Percentiles rank a stretch among this genome's conserved stretches.
These are phyloP conservation scores for Fusarium haematococcum DNA, from an alignment of 2,329 filamentous ascomycete genomes.

Conservation along the genomic window DNA sequence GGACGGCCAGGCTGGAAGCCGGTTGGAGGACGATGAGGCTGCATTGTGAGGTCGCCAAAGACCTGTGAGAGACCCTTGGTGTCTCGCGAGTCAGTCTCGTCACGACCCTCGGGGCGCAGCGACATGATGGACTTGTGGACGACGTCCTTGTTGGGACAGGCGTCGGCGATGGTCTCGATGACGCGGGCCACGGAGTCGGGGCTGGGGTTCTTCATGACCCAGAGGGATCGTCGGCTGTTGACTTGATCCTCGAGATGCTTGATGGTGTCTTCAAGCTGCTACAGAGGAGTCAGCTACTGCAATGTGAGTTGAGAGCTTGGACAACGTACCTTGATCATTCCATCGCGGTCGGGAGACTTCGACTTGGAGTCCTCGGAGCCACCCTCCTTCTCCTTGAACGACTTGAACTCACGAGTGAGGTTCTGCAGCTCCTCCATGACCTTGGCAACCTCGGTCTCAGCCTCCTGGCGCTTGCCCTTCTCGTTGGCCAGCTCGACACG, in stretches of 20 bases:
- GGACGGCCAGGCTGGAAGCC: constrained; percentile 43
- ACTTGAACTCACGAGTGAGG: constrained; percentile 46
- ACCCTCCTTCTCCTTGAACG: constrained; percentile 44
- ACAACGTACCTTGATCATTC: constrained; percentile 47
- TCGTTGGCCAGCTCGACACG: constrained; percentile 48
- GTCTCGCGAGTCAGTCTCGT: constrained; percentile 19
- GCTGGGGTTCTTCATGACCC: constrained; percentile 51
- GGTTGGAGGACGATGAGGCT: constrained; percentile 38
- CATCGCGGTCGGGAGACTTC: constrained; percentile 35
- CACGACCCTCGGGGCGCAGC: constrained; percentile 31
- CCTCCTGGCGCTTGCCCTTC: constrained; percentile 45
- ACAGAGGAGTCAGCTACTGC: not conserved
- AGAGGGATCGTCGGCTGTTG: constrained; percentile 51
- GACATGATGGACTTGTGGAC: constrained; percentile 46
- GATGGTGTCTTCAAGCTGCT: constrained; percentile 50
- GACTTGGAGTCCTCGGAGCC: constrained; percentile 29
- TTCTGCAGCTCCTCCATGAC: constrained; percentile 44
- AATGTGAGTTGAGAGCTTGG: too few species aligned
- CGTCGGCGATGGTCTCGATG: constrained; percentile 48
- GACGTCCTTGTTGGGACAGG: constrained; percentile 43
- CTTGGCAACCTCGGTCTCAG: constrained; percentile 44
- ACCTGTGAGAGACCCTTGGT: constrained; percentile 29
- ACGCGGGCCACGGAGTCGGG: constrained; percentile 47
- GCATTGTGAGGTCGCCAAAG: constrained; percentile 26
- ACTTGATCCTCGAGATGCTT: constrained; percentile 52